These are phyloP conservation scores for Penicillium parvum DNA, from an alignment of 495 filamentous ascomycete genomes.

Conservation along the genomic window DNA sequence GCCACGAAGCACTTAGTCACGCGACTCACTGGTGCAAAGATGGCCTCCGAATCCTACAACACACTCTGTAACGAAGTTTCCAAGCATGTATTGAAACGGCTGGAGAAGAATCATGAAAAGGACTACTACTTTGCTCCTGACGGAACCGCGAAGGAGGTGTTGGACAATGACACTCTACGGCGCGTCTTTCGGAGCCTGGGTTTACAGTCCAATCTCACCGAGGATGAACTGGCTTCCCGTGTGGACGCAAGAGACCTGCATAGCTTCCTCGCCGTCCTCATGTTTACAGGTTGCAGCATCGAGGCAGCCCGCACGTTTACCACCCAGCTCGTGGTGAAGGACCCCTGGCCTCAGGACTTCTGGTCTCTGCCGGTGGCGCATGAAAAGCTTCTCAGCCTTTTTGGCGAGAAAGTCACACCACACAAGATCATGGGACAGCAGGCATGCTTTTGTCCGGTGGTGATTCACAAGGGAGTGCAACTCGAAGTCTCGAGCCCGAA, in stretches of 20 bases:
- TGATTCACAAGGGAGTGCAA: conserved; percentile 25
- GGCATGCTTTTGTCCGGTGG: conserved; percentile 30
- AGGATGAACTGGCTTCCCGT: conserved; percentile 11
- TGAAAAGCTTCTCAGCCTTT: conserved; percentile 17
- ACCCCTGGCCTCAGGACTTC: conserved; percentile 8
- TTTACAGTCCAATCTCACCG: neutral
- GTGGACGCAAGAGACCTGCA: conserved; percentile 19
- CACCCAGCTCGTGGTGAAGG: conserved; percentile 16
- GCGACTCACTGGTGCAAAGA: too few species aligned
- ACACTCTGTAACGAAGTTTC: too few species aligned
- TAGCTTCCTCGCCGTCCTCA: conserved; percentile 27
- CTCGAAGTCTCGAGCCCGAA: conserved; percentile 7
- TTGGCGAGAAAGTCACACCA: conserved; percentile 16
- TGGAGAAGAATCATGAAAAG: conserved; percentile 18
- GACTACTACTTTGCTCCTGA: conserved; percentile 21
- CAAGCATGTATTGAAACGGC: too few species aligned
- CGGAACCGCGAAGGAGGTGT: conserved; percentile 23
- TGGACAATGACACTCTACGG: conserved; percentile 15
- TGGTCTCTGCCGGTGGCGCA: conserved; percentile 4
- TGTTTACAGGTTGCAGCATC: conserved; percentile 25
- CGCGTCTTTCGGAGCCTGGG: conserved; percentile 24
- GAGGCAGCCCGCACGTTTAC: conserved; percentile 26
- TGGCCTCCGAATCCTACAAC: too few species aligned
- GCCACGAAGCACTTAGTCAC: too few species aligned
- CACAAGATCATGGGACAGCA: conserved; percentile 28